Evolutionary conservation across 202 grass and related monocot species (phyloP).

Genomic region (Miscanthus sacchariflorus): DNA sequence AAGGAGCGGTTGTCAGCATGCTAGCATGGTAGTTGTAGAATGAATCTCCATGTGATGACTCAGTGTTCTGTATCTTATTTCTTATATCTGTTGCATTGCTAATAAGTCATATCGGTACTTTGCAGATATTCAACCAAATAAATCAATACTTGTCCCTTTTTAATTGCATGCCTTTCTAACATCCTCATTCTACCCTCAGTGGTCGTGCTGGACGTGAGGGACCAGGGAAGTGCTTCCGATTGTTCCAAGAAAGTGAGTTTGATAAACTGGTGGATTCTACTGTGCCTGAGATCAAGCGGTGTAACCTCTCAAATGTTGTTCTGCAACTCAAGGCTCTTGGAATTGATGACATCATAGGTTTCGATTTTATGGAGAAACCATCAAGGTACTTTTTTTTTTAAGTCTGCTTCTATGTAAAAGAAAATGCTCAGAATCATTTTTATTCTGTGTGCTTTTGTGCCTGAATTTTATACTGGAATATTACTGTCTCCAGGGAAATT

Average conservation of each 20-base stretch:
- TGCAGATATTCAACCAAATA: neutral
- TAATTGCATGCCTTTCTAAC: slow-evolving; percentile 12
- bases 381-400: slow-evolving; percentile 62
- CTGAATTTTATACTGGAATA: neutral
- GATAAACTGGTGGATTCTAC: slow-evolving; percentile 80
- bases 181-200: slow-evolving; percentile 53
- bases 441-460: neutral
- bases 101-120: neutral
- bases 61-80: slow-evolving; percentile 10
- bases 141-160: neutral
- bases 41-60: neutral
- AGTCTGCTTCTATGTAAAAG: slow-evolving; percentile 17
- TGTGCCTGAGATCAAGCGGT: slow-evolving; percentile 93
- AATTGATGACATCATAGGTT: slow-evolving; percentile 94
- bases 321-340: slow-evolving; percentile 95
- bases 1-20: neutral
- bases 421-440: slow-evolving; percentile 6
- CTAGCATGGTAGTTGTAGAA: neutral
- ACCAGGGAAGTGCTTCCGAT: slow-evolving; percentile 81
- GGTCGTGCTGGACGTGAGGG: slow-evolving; percentile 87
- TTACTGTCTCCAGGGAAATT: neutral
- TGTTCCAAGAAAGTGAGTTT: slow-evolving; percentile 94
- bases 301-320: slow-evolving; percentile 93
- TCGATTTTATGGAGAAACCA: slow-evolving; percentile 99
- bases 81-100: neutral